Conservation (phyloP, 1,139 yeast species). For the Arxiozyma bovina region DNA sequence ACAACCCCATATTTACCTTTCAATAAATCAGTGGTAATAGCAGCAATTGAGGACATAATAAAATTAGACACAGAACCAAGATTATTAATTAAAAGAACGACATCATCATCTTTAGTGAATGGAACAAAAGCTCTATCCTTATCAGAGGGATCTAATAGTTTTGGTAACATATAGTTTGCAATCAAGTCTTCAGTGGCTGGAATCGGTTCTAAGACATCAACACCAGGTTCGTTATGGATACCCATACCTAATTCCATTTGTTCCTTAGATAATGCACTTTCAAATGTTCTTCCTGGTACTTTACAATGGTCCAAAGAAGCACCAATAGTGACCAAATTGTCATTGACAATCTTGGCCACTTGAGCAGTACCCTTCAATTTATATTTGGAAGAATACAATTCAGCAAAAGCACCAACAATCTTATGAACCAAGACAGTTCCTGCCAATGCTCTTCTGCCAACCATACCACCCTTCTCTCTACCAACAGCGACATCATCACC, state of each 20-base stretch:
- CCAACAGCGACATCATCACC: constrained; percentile 95
- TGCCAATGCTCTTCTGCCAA: constrained; percentile 88
- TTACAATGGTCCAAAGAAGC: constrained; percentile 84
- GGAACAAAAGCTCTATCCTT: constrained; percentile 63
- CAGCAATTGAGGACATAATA: constrained; percentile 60
- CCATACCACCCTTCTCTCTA: constrained; percentile 73
- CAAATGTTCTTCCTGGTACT: constrained; percentile 69
- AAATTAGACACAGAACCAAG: constrained; percentile 79
- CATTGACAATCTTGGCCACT: constrained; percentile 54
- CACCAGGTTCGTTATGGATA: constrained; percentile 91
- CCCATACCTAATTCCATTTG: constrained; percentile 93
- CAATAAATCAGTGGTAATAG: constrained; percentile 39
- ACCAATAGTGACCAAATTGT: constrained; percentile 72
- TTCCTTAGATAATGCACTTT: constrained; percentile 44
- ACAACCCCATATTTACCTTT: constrained; percentile 42
- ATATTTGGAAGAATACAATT: constrained; percentile 35
- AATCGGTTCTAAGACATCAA: constrained; percentile 58
- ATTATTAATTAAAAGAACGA: constrained; percentile 63
- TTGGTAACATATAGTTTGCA: constrained; percentile 42
- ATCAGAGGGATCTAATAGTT: constrained; percentile 48
- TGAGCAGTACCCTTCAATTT: constrained; percentile 44
- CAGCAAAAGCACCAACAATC: constrained; percentile 68
- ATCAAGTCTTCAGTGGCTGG: constrained; percentile 55
- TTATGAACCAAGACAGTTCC: constrained; percentile 86
- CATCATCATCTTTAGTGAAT: constrained; percentile 54